Evolutionary conservation across 2,329 filamentous ascomycete genomes (phyloP), one percentile per base, ranked within the genome.

Genomic region (Truncatella angustata): DNA sequence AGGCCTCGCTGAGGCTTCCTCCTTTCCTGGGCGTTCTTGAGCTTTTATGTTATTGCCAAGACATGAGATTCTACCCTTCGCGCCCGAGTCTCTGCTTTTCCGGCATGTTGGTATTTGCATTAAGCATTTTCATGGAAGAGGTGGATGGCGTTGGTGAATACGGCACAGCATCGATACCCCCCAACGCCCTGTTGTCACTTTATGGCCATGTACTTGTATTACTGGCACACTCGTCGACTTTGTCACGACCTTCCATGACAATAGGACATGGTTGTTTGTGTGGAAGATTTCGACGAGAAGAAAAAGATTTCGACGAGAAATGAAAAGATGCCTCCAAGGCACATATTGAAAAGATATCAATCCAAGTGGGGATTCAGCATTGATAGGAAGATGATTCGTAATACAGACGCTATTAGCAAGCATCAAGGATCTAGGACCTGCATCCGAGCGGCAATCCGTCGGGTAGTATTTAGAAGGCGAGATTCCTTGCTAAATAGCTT

Each of bases 101-200:
- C 40, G 28, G 43, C 42, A 30, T 40, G 40, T 35, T 43, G 39
- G 34, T 35, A 34, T 48, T n/a, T 47, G 45, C 45, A 43, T 32
- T 47, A 35, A 39, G 45, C 51, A 49, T 44, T 40, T 50, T 23
- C 21, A 42, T 44, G 30, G 26, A 53, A 53, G 46, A 53, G 51
- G 39, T 32, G 51, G 51, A 49, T 44, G 45, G 45, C 37, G 46
- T 49, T 53, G 45, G 16, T 28, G n/a, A 37, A 37, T 39, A 23
- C 39, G 34, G 36, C 18, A 24, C 16, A 36, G 24, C 32, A 53
- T 53, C 28, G 51, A 53, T 53, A 53, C 51, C 51, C 51, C 26
- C n/a, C n/a, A n/a, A n/a, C n/a, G n/a, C n/a, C n/a, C 12, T 32
- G 23, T 49, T 39, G 24, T 26, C 35, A 28, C 12, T 36, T 18